Percentiles rank a stretch among this genome's conserved stretches.
phyloP scores from a whole-genome alignment of 1,284 basidiomycete species.

The Pseudomicrostroma phylloplanum region DNA sequence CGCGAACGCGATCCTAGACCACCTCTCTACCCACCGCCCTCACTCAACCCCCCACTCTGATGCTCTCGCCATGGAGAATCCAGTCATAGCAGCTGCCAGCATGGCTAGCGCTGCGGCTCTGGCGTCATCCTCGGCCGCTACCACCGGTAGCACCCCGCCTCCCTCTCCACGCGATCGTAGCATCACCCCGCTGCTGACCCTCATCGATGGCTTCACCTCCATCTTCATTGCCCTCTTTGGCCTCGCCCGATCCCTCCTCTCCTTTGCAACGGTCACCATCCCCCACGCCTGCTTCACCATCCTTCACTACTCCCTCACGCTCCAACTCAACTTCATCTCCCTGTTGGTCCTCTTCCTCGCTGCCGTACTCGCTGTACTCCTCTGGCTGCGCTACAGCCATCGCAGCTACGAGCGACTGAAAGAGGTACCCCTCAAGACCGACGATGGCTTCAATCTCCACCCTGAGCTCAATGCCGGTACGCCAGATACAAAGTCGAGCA shows the following conservation, averaged over 20 bases:
- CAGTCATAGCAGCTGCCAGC: too few relatives aligned
- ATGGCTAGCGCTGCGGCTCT: too few relatives aligned
- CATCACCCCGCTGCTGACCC: background rate
- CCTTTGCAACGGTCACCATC: slow-evolving; percentile 39
- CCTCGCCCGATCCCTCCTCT: slow-evolving; percentile 29
- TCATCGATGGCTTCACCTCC: slow-evolving; percentile 29
- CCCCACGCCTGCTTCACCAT: slow-evolving; percentile 37
- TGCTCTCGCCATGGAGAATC: too few relatives aligned
- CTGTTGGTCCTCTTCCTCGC: slow-evolving; percentile 36
- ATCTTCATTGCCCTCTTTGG: slow-evolving; percentile 36
- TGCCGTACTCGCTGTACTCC: slow-evolving; percentile 26
- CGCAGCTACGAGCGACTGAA: slow-evolving; percentile 46
- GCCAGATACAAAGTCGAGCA: slow-evolving; percentile 16
- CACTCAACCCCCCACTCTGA: too few relatives aligned
- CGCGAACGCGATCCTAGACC: too few relatives aligned
- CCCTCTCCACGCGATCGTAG: background rate
- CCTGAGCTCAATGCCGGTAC: slow-evolving; percentile 22
- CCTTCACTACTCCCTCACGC: slow-evolving; percentile 45
- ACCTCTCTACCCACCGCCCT: too few relatives aligned
- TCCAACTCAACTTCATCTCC: slow-evolving; percentile 46
- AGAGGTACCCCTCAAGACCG: slow-evolving; percentile 45
- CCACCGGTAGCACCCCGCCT: too few relatives aligned
- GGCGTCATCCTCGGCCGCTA: too few relatives aligned
- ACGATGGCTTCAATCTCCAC: slow-evolving; percentile 43
- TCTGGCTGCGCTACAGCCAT: slow-evolving; percentile 52